Evolutionary conservation across 768 basidiomycete genomes (phyloP).

Genomic region (Ephemerocybe angulata): DNA sequence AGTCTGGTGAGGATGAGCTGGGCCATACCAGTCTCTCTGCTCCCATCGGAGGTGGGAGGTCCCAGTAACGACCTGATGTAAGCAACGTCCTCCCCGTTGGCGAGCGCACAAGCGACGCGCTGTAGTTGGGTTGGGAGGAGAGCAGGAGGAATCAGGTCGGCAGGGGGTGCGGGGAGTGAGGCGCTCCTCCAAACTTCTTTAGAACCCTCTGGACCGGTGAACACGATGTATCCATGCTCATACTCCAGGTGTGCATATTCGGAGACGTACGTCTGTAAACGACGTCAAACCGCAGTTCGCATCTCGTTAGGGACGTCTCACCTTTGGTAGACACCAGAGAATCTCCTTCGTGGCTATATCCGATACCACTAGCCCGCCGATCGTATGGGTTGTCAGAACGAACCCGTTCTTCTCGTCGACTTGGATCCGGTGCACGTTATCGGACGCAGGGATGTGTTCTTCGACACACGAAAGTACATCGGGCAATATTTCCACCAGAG

Average conservation of each 20-base stretch:
- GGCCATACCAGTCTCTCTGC: no score
- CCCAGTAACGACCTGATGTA: no score
- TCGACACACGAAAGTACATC: not conserved
- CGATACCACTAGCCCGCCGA: constrained; percentile 57
- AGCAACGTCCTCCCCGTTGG: not conserved
- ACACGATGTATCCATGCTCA: constrained; percentile 63
- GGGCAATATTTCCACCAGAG: not conserved
- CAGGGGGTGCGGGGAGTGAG: not conserved
- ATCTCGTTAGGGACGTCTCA: constrained; percentile 30
- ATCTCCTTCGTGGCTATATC: constrained; percentile 45
- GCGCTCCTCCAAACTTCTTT: constrained; percentile 66
- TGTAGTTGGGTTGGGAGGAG: not conserved
- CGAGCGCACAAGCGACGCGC: not conserved
- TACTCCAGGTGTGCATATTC: constrained; percentile 75
- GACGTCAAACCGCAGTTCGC: no score
- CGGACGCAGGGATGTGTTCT: not conserved
- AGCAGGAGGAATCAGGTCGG: not conserved
- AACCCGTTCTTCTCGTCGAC: constrained; percentile 61
- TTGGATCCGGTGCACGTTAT: constrained; percentile 67
- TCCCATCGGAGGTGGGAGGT: no score
- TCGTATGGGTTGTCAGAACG: constrained; percentile 52
- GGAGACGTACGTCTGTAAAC: constrained; percentile 5
- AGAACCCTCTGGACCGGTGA: constrained; percentile 51
- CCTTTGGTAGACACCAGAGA: constrained; percentile 61
- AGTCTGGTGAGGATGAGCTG: no score